A percentile compares a stretch with the other conserved stretches of the same genome.
These are phyloP conservation scores for Eucommia ulmoides DNA, from an alignment of 257 asterid genomes.

Conservation along the genomic window DNA sequence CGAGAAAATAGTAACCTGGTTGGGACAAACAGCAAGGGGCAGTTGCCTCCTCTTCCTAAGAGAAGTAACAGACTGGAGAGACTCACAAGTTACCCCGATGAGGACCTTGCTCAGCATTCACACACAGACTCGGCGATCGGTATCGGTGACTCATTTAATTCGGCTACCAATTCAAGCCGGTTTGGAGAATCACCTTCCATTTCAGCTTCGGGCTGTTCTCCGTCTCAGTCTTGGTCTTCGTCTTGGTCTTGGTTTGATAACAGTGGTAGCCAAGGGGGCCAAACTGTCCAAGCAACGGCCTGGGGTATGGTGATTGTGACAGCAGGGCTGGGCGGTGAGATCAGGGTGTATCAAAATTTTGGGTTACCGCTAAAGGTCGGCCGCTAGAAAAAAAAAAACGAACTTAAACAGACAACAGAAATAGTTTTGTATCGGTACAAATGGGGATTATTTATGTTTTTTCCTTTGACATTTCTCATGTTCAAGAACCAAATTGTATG, in stretches of 20 bases:
- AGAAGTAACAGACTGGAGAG: slow-evolving; percentile 22
- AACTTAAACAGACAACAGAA: too few relatives aligned
- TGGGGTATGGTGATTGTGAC: slow-evolving; percentile 89
- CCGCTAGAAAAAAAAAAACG: too few relatives aligned
- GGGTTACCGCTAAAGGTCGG: slow-evolving; percentile 63
- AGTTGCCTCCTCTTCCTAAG: slow-evolving; percentile 65
- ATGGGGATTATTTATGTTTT: too few relatives aligned
- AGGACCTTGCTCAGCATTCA: slow-evolving; percentile 30
- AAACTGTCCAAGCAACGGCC: slow-evolving; percentile 73
- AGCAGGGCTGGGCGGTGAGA: slow-evolving; percentile 74
- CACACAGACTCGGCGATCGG: slow-evolving; percentile 54
- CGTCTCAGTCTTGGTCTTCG: slow-evolving; percentile 37
- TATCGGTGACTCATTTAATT: slow-evolving; percentile 29
- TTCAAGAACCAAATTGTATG: too few relatives aligned
- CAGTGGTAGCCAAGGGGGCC: slow-evolving; percentile 25
- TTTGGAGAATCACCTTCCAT: slow-evolving; percentile 34
- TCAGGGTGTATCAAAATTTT: slow-evolving; percentile 76
- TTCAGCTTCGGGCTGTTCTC: slow-evolving; percentile 27
- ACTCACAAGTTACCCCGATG: slow-evolving; percentile 24
- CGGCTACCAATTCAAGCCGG: slow-evolving; percentile 24
- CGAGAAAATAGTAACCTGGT: slow-evolving; percentile 20
- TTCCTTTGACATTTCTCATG: too few relatives aligned
- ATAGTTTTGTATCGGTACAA: too few relatives aligned
- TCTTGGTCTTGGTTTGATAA: slow-evolving; percentile 23
- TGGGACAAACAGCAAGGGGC: slow-evolving; percentile 26